Evolutionary conservation across 2,329 filamentous ascomycete species (phyloP), one percentile per base, ranked within the genome.

Genomic region (Aspergillus amoenus): DNA sequence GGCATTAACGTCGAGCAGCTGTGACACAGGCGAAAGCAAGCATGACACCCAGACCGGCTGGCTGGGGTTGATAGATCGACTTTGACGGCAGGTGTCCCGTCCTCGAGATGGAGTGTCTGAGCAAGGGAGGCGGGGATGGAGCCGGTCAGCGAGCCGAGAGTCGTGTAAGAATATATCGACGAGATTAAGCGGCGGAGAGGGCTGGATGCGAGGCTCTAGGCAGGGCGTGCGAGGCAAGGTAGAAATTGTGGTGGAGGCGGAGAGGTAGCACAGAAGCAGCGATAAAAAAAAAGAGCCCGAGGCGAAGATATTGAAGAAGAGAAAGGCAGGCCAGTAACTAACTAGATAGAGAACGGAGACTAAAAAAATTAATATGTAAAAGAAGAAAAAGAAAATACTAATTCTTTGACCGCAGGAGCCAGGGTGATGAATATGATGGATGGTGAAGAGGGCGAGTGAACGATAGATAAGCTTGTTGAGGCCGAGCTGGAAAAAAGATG

Each of bases 11-110:
- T 68, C 66, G 64, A 68, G 61, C 68, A 70, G 67, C 65, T 70
- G 71, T 74, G 70, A 73, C 70, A 73, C 70, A 69, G 65, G 61
- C 65, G 61, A 63, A 60, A 60, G 67, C 65, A 67, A 70, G 69
- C 69, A 70, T 70, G 69, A 71, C 67, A 70, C 64, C 59, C 61
- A 59, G 59, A 61, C 48, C 54, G 55, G 60, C 49, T 58, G 58
- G 59, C 46, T 60, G 53, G 49, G 48, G 55, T 50, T 53, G 63
- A 57, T 60, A 53, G 61, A 56, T 60, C 54, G 54, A 58, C 58
- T 55, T 60, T 56, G 52, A 63, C 59, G 48, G 57, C 57, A 49
- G 39, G 50, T 42, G 56, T 54, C 47, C 32, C 41, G 49, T 27
- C 17, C 34, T 17, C 12, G 30, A 56, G 46, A 47, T 52, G 55